Evolutionary conservation across 2,329 filamentous ascomycete species (phyloP).

Genomic region (Verticillium dahliae): DNA sequence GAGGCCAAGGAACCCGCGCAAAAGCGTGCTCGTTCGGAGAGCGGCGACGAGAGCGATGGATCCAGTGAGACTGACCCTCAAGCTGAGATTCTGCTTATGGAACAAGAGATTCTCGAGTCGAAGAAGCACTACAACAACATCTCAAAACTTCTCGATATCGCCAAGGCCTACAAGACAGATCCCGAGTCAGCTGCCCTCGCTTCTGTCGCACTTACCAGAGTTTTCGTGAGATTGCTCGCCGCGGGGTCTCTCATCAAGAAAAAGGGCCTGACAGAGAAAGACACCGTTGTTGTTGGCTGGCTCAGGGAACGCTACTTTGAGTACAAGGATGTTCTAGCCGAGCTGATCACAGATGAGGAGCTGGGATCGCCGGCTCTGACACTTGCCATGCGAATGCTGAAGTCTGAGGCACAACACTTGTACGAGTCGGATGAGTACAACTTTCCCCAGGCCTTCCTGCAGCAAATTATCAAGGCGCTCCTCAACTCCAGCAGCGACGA

Average conservation of each 20-base stretch:
- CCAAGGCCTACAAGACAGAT: slow-evolving; percentile 40
- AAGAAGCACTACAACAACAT: slow-evolving; percentile 93
- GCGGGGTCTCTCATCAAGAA: slow-evolving; percentile 63
- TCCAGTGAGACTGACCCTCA: slow-evolving; percentile 39
- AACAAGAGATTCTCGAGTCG: slow-evolving; percentile 76
- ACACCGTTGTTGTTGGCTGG: slow-evolving; percentile 70
- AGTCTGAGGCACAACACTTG: slow-evolving; percentile 64
- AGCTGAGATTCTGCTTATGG: slow-evolving; percentile 65
- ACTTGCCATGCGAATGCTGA: slow-evolving; percentile 75
- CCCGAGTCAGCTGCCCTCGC: slow-evolving; percentile 58
- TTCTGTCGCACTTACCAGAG: slow-evolving; percentile 74
- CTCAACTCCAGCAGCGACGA: slow-evolving; percentile 51
- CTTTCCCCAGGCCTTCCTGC: slow-evolving; percentile 65
- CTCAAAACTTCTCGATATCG: slow-evolving; percentile 55
- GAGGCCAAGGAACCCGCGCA: slow-evolving; percentile 31
- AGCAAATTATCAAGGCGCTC: slow-evolving; percentile 55
- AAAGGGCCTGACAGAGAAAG: slow-evolving; percentile 63
- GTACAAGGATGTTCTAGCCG: slow-evolving; percentile 58
- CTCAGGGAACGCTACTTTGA: slow-evolving; percentile 67
- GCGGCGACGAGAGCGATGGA: slow-evolving; percentile 32
- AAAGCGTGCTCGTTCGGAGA: slow-evolving; percentile 45
- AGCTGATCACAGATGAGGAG: slow-evolving; percentile 54
- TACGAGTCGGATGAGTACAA: slow-evolving; percentile 56
- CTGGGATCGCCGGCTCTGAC: slow-evolving; percentile 68
- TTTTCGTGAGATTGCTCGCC: slow-evolving; percentile 76